Conservation (phyloP, 768 basidiomycete genomes). For the Agrocybe praecox region DNA sequence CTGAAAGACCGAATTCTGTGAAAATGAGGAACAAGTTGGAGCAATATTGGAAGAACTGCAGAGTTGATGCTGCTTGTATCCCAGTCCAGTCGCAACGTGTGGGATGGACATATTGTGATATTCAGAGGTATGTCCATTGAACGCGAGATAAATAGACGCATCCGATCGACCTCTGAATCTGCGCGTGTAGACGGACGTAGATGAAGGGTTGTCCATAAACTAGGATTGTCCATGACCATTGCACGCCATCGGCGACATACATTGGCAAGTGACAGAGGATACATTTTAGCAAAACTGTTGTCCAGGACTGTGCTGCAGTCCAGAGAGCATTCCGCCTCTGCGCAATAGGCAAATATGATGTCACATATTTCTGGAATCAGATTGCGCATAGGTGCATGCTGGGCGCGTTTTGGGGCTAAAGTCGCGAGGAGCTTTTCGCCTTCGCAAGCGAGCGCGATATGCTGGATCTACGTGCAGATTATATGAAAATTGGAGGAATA, state of each 20-base stretch:
- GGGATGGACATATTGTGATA: constrained; percentile 15
- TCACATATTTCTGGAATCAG: constrained; percentile 21
- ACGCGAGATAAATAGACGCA: constrained; percentile 18
- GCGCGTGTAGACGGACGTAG: constrained; percentile 6
- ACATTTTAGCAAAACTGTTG: constrained; percentile 1
- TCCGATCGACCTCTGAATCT: constrained; percentile 1
- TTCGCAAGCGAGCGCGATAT: background rate
- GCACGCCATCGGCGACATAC: constrained; percentile 23
- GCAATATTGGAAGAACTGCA: constrained; percentile 9
- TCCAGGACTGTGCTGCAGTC: constrained; percentile 1
- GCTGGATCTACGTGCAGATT: background rate
- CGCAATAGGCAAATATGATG: constrained; percentile 20
- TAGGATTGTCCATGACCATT: constrained; percentile 19
- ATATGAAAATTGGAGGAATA: background rate
- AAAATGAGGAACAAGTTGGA: constrained; percentile 13
- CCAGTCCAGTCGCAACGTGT: background rate
- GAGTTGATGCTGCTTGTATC: constrained; percentile 4
- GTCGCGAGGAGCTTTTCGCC: constrained; percentile 16
- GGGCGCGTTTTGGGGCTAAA: constrained; percentile 5
- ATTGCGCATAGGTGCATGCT: constrained; percentile 15
- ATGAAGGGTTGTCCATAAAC: constrained; percentile 20
- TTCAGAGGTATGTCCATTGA: constrained; percentile 16
- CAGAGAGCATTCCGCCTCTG: constrained; percentile 10
- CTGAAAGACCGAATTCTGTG: constrained; percentile 15
- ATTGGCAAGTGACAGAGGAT: constrained; percentile 14